A percentile compares a stretch with the other conserved stretches of the same genome.
These are phyloP conservation scores for Zygoascus hellenicus DNA, from an alignment of 1,139 yeast species.

Conservation along the genomic window DNA sequence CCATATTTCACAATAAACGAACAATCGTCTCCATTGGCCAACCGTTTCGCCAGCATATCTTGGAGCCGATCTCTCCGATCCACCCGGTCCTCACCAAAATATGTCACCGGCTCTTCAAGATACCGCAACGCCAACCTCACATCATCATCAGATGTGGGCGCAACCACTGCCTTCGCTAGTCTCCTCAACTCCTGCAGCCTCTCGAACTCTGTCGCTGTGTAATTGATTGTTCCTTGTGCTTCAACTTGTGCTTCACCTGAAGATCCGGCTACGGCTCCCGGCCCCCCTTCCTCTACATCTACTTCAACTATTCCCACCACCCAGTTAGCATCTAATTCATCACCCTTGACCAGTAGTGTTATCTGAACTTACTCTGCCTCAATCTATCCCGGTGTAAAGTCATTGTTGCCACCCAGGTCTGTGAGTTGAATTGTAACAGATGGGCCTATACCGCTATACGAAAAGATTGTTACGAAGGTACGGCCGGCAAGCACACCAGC, in stretches of 20 bases:
- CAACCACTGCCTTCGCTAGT: constrained; percentile 28
- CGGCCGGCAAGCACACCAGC: no score
- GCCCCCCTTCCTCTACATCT: no score
- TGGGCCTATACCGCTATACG: no score
- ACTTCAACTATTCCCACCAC: no score
- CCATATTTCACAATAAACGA: constrained; percentile 16
- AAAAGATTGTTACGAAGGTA: no score
- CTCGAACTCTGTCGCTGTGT: constrained; percentile 19
- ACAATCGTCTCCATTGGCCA: constrained; percentile 22
- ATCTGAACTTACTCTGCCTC: no score
- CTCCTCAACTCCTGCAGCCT: constrained; percentile 24
- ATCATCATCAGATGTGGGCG: constrained; percentile 61
- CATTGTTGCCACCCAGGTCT: no score
- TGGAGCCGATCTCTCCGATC: constrained; percentile 57
- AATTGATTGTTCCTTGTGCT: constrained; percentile 8
- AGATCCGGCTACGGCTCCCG: neutral
- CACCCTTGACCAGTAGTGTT: no score
- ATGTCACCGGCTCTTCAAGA: constrained; percentile 54
- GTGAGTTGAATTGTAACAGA: no score
- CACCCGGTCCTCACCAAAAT: constrained; percentile 55
- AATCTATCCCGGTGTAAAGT: no score
- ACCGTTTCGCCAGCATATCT: constrained; percentile 32
- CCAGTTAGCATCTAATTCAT: no score
- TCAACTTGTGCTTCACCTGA: neutral
- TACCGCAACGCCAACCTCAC: constrained; percentile 46